Evolutionary conservation across 75 land plant genomes (phyloP), one percentile per base, ranked within the genome.

Genomic region (Chamaecyparis obtusa): DNA sequence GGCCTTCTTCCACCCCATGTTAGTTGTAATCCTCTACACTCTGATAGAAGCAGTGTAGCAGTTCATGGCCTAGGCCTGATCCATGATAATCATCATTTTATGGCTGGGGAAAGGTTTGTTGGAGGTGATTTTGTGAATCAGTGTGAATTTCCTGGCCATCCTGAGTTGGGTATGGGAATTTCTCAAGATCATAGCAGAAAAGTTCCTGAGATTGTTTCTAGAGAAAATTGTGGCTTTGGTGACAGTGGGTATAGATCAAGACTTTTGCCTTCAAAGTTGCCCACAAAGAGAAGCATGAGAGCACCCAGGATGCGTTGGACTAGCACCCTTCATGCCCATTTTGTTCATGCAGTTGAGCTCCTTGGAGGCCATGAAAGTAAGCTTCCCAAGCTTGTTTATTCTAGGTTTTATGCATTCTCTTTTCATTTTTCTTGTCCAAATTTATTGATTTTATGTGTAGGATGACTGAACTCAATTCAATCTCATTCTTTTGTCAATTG

Each of bases 231-330:
- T 35, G 41, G 67, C 30, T 46, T 81, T 39, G 24, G 15, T n/a
- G 49, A 44, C 10, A 41, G 33, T 81, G 85, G 37, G 32, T 84
- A n/a, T 56, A 84, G 85, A 84, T 84, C 85, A 16, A 84, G 85
- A 55, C 55, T 84, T 36, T 35, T 84, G 85, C 76, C 76, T 74
- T 84, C 85, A n/a, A 84, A 84, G 67, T 24, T 84, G 37, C 85
- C 85, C 56, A 56, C 75, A 19, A 96, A 90, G 57, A 91, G 96
- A 49, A 90, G 89, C 87, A 86, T 90, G 33, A 88, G 97, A 49
- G 97, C 96, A 46, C 98, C 98, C 2, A 92, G 98, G 69, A 96
- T 96, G 98, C 86, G 98, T 85, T 96, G 98, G 98, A 96, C 98
- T 2, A 90, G 95, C 16, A 92, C 96, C 0, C 96, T 96, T 33